Conservation (phyloP, 2,329 filamentous ascomycete species). For the Clarireedia monteithiana region DNA sequence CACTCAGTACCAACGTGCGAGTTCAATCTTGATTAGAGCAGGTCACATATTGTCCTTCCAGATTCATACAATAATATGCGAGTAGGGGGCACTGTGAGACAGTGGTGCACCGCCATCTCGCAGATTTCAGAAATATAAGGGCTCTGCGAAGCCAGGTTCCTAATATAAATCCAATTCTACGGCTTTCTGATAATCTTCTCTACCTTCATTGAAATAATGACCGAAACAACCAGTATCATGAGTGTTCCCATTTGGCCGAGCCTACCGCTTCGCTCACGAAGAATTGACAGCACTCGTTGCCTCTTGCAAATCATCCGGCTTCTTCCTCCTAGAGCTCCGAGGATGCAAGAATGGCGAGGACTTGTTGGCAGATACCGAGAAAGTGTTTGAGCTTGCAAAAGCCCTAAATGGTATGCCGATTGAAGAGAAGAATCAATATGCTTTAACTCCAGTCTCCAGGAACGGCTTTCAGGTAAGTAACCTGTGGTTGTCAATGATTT, state of each 20-base stretch:
- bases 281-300: slow-evolving; percentile 13
- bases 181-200: too few relatives aligned
- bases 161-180: too few relatives aligned
- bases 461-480: neutral
- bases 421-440: neutral
- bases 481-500: too few relatives aligned
- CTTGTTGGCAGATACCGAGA: neutral
- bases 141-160: too few relatives aligned
- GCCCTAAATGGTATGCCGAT: neutral
- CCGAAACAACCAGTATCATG: neutral
- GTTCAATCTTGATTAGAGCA: too few relatives aligned
- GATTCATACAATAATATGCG: too few relatives aligned
- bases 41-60: too few relatives aligned
- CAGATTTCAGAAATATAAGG: too few relatives aligned
- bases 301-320: slow-evolving; percentile 21
- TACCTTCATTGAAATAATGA: too few relatives aligned
- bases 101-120: too few relatives aligned
- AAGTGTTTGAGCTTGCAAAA: neutral
- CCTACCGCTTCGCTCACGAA: neutral
- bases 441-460: neutral
- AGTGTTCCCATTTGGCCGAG: neutral
- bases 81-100: too few relatives aligned
- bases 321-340: slow-evolving; percentile 23
- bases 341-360: neutral
- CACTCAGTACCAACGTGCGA: too few relatives aligned